Evolutionary conservation across 2,329 filamentous ascomycete species (phyloP).

Genomic region (Fusarium sp.): DNA sequence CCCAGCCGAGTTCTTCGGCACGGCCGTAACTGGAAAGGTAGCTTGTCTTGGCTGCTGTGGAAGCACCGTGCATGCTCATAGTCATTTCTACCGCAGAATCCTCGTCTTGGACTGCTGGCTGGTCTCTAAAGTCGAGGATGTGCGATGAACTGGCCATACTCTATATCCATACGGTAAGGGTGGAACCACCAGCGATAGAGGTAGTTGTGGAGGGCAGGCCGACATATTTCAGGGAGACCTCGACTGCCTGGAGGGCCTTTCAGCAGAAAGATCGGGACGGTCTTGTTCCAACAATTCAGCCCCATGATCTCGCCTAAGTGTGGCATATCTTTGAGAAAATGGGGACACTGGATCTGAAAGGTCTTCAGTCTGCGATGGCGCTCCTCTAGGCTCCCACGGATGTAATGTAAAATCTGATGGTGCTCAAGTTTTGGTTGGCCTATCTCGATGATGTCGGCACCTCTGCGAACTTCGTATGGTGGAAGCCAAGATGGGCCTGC

Average conservation of each 20-base stretch:
- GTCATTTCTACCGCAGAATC: background rate
- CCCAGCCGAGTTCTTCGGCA: background rate
- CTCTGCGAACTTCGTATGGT: background rate
- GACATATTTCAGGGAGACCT: background rate
- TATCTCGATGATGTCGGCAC: accelerated
- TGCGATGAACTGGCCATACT: slow-evolving; percentile 22
- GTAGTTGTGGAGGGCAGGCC: slow-evolving; percentile 2
- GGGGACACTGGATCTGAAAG: background rate
- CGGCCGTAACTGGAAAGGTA: background rate
- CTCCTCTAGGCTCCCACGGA: background rate
- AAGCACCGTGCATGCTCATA: background rate
- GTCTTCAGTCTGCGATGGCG: background rate
- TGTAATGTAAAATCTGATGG: background rate
- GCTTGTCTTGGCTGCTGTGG: background rate
- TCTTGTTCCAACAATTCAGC: background rate
- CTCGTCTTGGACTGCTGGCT: background rate
- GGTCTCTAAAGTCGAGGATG: background rate
- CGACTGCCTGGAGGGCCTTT: background rate
- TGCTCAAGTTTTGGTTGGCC: background rate
- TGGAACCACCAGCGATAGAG: slow-evolving; percentile 17
- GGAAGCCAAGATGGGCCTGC: background rate
- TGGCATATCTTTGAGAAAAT: background rate
- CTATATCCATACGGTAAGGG: slow-evolving; percentile 24
- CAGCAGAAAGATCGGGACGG: background rate
- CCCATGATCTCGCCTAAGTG: background rate